These are phyloP conservation scores for Botryosphaeria dothidea DNA, from an alignment of 2,329 filamentous ascomycete species.

Conservation along the genomic window DNA sequence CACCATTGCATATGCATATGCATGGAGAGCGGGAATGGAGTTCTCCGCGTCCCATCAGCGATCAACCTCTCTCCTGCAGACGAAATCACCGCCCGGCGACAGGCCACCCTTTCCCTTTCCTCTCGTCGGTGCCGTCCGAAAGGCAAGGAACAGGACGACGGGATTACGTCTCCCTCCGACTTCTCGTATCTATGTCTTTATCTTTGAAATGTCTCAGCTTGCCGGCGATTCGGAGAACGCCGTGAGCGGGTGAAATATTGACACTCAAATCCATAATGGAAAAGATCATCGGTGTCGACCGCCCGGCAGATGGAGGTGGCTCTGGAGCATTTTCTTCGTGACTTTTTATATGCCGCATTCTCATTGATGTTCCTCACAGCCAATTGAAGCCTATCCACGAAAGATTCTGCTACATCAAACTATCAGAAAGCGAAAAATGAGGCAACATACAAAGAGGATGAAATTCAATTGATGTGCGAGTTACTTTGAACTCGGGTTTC, in stretches of 20 bases:
- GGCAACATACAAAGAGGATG: too few species aligned
- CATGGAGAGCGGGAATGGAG: background rate
- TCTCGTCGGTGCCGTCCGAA: background rate
- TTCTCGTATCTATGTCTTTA: background rate
- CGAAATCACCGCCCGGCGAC: too few species aligned
- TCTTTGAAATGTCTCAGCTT: background rate
- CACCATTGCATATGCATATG: constrained; percentile 6
- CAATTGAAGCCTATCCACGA: too few species aligned
- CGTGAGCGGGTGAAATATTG: background rate
- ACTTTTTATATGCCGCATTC: too few species aligned
- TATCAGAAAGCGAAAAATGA: too few species aligned
- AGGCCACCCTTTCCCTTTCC: background rate
- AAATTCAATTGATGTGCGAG: too few species aligned
- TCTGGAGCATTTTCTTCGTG: too few species aligned
- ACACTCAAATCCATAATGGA: background rate
- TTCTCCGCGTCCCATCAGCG: too few species aligned
- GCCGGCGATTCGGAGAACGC: background rate
- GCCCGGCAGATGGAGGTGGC: background rate
- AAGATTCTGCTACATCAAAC: too few species aligned
- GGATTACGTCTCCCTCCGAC: background rate
- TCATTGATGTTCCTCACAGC: too few species aligned
- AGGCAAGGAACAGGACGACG: background rate
- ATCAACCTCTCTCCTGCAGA: too few species aligned
- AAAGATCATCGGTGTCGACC: background rate
- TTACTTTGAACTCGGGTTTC: too few species aligned